Evolutionary conservation across 208 protist genomes (phyloP), one percentile per base, ranked within the genome.

Genomic region (Acanthamoeba sp.): DNA sequence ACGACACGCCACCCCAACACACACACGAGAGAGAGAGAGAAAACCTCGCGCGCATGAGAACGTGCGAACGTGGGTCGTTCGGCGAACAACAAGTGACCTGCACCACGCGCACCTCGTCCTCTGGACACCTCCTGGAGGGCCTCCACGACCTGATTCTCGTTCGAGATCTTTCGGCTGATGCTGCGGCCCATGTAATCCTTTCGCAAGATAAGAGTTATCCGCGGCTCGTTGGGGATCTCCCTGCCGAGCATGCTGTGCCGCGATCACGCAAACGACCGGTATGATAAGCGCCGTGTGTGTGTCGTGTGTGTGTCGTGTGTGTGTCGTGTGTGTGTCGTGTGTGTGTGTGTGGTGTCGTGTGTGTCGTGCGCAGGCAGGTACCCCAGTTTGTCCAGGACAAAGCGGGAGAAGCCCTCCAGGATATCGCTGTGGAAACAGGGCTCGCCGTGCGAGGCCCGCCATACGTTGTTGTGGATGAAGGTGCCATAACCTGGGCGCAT

Each of bases 391-490:
- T 85, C 59, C n/a, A 85, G 38, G 27, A 85, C 29, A 38, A 85
- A 85, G 42, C 59, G 76, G 38, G 76, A 85, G n/a, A 85, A 85
- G 24, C 10, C 76, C 20, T 85, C 27, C 2, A 85, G 10, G 24
- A 85, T 85, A 24, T 85, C 76, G n/a, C 76, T 85, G 27, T 85
- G 16, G n/a, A 59, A 1, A 45, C 76, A 85, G 18, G 76, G 76
- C 45, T 85, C 76, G 9, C 76, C 76, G 24, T 18, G 18, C 10
- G 27, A 24, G n/a, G 76, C 42, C 40, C 14, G 24, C 45, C 38
- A 85, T 4, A 57, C 76, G 10, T 85, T 85, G 76, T 85, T 85
- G 76, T 85, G 76, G 24, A 85, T 85, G 76, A 85, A 85, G 1
- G 38, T 85, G 38, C 76, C 76, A 57, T 85, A 85, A 34, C 76